Evolutionary conservation across 495 filamentous ascomycete species (phyloP).

Genomic region (Rhypophila decipiens): DNA sequence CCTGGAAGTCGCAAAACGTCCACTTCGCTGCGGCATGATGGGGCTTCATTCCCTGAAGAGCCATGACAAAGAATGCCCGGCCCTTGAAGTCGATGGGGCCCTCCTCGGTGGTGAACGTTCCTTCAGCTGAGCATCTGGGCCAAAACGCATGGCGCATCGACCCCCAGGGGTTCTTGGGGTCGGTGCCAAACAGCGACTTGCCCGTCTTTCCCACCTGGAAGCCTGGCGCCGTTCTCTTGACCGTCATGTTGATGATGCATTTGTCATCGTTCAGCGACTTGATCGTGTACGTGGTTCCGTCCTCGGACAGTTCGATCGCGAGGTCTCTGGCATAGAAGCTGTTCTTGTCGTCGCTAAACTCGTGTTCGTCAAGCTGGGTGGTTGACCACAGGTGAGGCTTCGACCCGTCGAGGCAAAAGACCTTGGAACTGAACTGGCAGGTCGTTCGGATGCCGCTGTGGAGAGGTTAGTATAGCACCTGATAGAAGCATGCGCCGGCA

Average conservation of each 20-base stretch:
- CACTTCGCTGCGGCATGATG: constrained; percentile 91
- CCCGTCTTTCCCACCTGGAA: constrained; percentile 85
- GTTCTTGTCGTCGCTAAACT: constrained; percentile 76
- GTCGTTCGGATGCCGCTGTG: constrained; percentile 81
- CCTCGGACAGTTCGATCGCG: constrained; percentile 75
- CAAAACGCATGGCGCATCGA: constrained; percentile 88
- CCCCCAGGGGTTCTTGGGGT: constrained; percentile 81
- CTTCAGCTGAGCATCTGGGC: constrained; percentile 76
- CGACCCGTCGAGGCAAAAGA: constrained; percentile 65
- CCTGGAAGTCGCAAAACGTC: constrained; percentile 92
- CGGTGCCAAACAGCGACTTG: constrained; percentile 77
- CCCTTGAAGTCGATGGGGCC: constrained; percentile 80
- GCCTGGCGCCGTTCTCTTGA: constrained; percentile 69
- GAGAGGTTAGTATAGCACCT: neutral
- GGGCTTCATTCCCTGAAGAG: constrained; percentile 96
- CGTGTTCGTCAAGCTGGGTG: constrained; percentile 64
- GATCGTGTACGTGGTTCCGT: constrained; percentile 72
- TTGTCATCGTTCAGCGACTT: constrained; percentile 75
- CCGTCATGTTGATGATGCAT: constrained; percentile 73
- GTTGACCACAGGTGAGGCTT: constrained; percentile 75
- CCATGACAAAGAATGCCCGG: constrained; percentile 67
- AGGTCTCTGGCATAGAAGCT: constrained; percentile 79
- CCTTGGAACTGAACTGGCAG: constrained; percentile 84
- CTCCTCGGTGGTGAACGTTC: constrained; percentile 75
- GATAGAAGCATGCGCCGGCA: neutral